A percentile compares a stretch with the other conserved stretches of the same genome.
Evolutionary conservation across 164 flowering plant species (phyloP).

Genomic region (Cinnamomum chago): DNA sequence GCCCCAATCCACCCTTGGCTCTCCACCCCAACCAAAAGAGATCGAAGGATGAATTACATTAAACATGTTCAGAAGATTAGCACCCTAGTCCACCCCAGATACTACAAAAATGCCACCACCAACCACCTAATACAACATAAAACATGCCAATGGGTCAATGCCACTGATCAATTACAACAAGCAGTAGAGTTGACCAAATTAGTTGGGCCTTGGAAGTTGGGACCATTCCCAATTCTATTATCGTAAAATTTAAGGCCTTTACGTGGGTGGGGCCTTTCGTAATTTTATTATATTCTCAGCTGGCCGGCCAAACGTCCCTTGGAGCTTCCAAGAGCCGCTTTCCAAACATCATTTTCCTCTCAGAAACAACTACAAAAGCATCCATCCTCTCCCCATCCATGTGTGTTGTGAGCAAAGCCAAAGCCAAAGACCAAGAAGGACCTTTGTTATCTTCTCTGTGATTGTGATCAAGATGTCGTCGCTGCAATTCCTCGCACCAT

Average conservation of each 20-base stretch:
- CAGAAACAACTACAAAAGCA: neutral
- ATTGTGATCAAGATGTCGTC: slow-evolving; percentile 12
- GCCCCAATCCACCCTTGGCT: too few relatives aligned
- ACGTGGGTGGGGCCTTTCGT: neutral
- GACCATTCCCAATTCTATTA: too few relatives aligned
- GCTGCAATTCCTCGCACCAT: slow-evolving; percentile 15
- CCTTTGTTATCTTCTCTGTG: neutral
- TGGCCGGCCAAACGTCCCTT: neutral
- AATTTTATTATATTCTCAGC: neutral
- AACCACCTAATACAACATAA: too few relatives aligned
- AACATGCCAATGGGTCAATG: too few relatives aligned
- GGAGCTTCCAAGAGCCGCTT: neutral
- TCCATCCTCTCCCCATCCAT: neutral
- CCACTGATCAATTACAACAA: too few relatives aligned
- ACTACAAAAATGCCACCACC: too few relatives aligned
- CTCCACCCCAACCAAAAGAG: neutral
- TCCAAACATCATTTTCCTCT: neutral
- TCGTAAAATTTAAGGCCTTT: neutral
- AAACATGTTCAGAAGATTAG: too few relatives aligned
- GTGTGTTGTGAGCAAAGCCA: too few relatives aligned
- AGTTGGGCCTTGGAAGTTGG: too few relatives aligned
- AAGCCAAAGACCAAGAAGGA: neutral
- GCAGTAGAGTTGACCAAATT: too few relatives aligned
- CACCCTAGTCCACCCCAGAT: too few relatives aligned
- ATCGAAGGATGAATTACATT: neutral